Percentiles rank a stretch among this genome's conserved stretches.
These are phyloP conservation scores for Cladosporium sp. DNA, from an alignment of 2,329 filamentous ascomycete species.

Conservation along the genomic window DNA sequence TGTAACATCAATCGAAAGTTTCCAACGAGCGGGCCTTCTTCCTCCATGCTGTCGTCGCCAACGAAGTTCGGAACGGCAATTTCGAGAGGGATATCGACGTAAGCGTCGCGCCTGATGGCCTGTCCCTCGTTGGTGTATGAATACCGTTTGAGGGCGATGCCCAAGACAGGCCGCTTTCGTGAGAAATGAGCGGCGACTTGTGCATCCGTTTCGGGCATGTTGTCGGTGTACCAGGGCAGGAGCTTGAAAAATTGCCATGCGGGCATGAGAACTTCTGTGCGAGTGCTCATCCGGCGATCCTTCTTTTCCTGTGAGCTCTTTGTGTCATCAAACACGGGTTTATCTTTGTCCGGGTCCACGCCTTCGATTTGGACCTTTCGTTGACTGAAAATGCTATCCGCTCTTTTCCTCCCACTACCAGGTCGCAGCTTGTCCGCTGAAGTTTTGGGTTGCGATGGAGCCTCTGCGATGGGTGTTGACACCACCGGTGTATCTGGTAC, in stretches of 20 bases:
- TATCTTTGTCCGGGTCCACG: constrained; percentile 41
- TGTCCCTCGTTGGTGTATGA: constrained; percentile 66
- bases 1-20: constrained; percentile 93
- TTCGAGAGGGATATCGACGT: constrained; percentile 87
- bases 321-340: constrained; percentile 21
- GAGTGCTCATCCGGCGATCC: constrained; percentile 27
- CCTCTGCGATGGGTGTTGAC: constrained; percentile 20
- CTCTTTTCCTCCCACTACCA: constrained; percentile 36
- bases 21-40: constrained; percentile 66
- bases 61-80: constrained; percentile 85
- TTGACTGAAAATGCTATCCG: constrained; percentile 49
- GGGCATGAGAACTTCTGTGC: constrained; percentile 88
- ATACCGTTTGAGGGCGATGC: constrained; percentile 91
- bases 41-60: constrained; percentile 66
- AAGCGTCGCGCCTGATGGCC: constrained; percentile 70
- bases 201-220: constrained; percentile 60
- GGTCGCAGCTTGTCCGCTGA: constrained; percentile 32
- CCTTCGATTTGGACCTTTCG: constrained; percentile 33
- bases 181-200: constrained; percentile 89
- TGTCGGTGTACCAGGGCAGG: constrained; percentile 84
- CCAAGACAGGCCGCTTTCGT: constrained; percentile 75
- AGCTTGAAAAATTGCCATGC: constrained; percentile 97
- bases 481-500: constrained; percentile 32
- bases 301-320: constrained; percentile 27
- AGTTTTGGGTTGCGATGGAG: constrained; percentile 23